phyloP scores from a whole-genome alignment of 768 basidiomycete species.

The Lyophyllum semitale region DNA sequence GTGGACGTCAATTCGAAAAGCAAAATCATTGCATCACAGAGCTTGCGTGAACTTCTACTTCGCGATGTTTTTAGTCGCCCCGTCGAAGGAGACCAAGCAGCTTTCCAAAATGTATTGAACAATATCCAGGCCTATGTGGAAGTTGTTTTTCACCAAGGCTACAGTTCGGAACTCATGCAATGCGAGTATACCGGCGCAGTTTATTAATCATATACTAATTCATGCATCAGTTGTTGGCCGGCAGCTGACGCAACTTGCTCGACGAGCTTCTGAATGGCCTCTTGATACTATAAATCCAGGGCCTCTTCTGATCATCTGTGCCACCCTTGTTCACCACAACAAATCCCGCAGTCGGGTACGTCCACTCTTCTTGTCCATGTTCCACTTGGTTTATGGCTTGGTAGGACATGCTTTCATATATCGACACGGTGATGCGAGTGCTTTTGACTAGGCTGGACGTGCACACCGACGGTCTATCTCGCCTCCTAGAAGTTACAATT shows the following conservation, averaged over 20 bases:
- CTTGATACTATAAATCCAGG: constrained; percentile 54
- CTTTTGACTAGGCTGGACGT: constrained; percentile 52
- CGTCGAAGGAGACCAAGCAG: constrained; percentile 49
- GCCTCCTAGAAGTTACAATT: constrained; percentile 50
- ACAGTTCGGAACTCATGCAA: constrained; percentile 52
- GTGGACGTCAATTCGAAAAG: constrained; percentile 37
- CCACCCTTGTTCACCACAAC: constrained; percentile 60
- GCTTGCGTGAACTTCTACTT: constrained; percentile 51
- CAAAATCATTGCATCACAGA: constrained; percentile 24
- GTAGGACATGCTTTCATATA: constrained; percentile 59
- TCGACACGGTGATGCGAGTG: constrained; percentile 63
- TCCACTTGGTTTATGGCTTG: background rate
- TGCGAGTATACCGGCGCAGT: constrained; percentile 39
- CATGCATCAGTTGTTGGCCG: constrained; percentile 52
- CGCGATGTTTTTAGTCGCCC: constrained; percentile 54
- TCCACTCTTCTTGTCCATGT: constrained; percentile 3
- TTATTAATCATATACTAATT: constrained; percentile 4
- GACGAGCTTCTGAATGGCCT: constrained; percentile 59
- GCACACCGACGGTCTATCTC: constrained; percentile 40
- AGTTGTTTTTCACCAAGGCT: constrained; percentile 54
- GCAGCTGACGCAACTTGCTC: constrained; percentile 52
- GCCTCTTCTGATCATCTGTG: constrained; percentile 51
- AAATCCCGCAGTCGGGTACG: constrained; percentile 56
- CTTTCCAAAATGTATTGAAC: constrained; percentile 53
- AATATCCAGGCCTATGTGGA: constrained; percentile 64